Evolutionary conservation across 805 yeast species (phyloP).

Genomic region (Kluyveromyces dobzhanskii): DNA sequence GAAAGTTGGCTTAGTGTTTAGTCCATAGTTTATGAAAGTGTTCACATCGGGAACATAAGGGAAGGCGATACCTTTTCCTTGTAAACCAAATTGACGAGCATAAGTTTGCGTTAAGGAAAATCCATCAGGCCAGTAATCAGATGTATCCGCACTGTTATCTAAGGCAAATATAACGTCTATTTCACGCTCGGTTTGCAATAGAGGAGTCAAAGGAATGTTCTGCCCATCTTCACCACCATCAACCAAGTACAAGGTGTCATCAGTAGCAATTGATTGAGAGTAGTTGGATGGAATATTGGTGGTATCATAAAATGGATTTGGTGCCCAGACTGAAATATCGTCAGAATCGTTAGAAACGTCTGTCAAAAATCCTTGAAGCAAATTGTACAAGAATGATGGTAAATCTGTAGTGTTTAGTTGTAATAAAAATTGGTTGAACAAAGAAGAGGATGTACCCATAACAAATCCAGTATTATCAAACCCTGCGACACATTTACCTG

Average conservation of each 20-base stretch:
- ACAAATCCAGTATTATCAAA: constrained; percentile 77
- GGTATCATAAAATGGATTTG: constrained; percentile 60
- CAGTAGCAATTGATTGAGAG: constrained; percentile 32
- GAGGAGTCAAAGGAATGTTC: constrained; percentile 55
- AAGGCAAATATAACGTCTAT: constrained; percentile 58
- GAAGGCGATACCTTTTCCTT: constrained; percentile 53
- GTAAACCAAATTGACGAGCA: constrained; percentile 45
- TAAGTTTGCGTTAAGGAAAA: constrained; percentile 48
- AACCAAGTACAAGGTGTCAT: constrained; percentile 43
- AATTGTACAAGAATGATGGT: constrained; percentile 37
- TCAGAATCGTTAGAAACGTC: constrained; percentile 43
- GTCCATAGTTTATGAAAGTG: constrained; percentile 51
- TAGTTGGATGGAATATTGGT: constrained; percentile 26
- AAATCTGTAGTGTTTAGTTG: constrained; percentile 48
- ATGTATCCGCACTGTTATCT: constrained; percentile 64
- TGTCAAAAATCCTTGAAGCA: constrained; percentile 38
- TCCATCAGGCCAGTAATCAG: constrained; percentile 59
- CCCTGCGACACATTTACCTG: constrained; percentile 54
- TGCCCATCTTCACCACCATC: constrained; percentile 72
- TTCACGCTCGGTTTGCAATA: constrained; percentile 51
- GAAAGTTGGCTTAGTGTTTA: constrained; percentile 65
- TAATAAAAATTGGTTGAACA: constrained; percentile 64
- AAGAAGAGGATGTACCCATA: constrained; percentile 74
- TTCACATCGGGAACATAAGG: constrained; percentile 72
- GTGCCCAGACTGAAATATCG: constrained; percentile 61